phyloP scores from a whole-genome alignment of 1,139 yeast species.

The Suhomyces atakaporum region DNA sequence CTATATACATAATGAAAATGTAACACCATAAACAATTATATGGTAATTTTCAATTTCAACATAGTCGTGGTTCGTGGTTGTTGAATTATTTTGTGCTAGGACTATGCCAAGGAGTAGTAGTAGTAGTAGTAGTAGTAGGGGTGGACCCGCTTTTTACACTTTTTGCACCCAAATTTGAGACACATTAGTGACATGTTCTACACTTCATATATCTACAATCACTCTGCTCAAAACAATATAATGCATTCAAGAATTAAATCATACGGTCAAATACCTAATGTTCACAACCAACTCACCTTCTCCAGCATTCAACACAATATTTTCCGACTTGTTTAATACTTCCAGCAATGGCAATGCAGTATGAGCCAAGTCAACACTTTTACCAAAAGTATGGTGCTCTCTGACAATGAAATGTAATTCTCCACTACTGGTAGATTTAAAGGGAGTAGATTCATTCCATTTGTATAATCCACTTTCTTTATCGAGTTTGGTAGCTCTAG shows the following conservation, averaged over 20 bases:
- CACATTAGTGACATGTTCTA: no score
- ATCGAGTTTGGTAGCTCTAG: conserved; percentile 59
- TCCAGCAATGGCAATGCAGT: conserved; percentile 47
- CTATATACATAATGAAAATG: no score
- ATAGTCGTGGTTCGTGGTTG: no score
- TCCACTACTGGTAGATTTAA: conserved; percentile 65
- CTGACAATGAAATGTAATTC: conserved; percentile 59
- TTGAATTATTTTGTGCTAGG: no score
- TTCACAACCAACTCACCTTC: conserved; percentile 35
- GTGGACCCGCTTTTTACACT: no score
- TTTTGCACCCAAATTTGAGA: no score
- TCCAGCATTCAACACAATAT: conserved; percentile 29
- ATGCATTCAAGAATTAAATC: conserved; percentile 4
- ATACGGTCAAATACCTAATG: conserved; percentile 26
- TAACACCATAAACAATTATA: no score
- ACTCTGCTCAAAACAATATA: not conserved
- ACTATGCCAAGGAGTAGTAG: no score
- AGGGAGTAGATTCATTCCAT: conserved; percentile 69
- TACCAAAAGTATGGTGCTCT: conserved; percentile 75
- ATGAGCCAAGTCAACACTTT: conserved; percentile 64
- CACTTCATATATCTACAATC: no score
- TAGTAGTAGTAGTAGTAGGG: no score
- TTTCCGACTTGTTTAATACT: conserved; percentile 34
- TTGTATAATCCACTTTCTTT: conserved; percentile 43
- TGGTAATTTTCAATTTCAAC: no score